Conservation (phyloP, 176 grass and related monocot genomes). For the Avena atlantica region DNA sequence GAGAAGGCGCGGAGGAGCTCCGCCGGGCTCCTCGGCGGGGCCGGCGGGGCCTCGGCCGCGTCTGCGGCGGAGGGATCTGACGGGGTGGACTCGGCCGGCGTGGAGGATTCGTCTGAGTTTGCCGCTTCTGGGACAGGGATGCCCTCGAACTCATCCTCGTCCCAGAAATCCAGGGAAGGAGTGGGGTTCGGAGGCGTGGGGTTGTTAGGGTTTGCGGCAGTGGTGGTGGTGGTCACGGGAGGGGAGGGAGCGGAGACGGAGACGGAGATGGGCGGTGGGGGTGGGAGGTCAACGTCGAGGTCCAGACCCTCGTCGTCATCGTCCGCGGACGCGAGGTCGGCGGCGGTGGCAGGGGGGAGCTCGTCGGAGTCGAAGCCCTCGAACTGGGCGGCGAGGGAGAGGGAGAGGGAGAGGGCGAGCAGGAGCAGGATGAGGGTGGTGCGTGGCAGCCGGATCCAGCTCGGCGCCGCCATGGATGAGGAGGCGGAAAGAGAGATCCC, state of each 20-base stretch:
- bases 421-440: slow-evolving; percentile 55
- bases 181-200: slow-evolving; percentile 38
- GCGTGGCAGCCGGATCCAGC: slow-evolving; percentile 56
- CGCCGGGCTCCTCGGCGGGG: not conserved
- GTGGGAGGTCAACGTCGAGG: slow-evolving; percentile 36
- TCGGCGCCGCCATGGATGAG: slow-evolving; percentile 66
- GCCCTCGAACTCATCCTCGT: slow-evolving; percentile 99
- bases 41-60: slow-evolving; percentile 40
- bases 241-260: slow-evolving; percentile 49
- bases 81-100: slow-evolving; percentile 27
- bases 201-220: slow-evolving; percentile 45
- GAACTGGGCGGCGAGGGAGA: slow-evolving; percentile 73
- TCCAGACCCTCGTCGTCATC: slow-evolving; percentile 50
- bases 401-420: slow-evolving; percentile 55
- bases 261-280: slow-evolving; percentile 46
- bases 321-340: slow-evolving; percentile 38
- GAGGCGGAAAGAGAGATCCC: not conserved
- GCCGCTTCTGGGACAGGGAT: slow-evolving; percentile 56
- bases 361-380: slow-evolving; percentile 93
- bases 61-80: slow-evolving; percentile 51
- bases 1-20: slow-evolving; percentile 66
- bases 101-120: slow-evolving; percentile 20
- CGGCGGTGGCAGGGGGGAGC: slow-evolving; percentile 49
- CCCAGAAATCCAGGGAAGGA: slow-evolving; percentile 77
- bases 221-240: slow-evolving; percentile 45